Percentiles rank a stretch among this genome's conserved stretches.
Conservation (phyloP, 2,329 filamentous ascomycete species). For the Botrytis squamosa region DNA sequence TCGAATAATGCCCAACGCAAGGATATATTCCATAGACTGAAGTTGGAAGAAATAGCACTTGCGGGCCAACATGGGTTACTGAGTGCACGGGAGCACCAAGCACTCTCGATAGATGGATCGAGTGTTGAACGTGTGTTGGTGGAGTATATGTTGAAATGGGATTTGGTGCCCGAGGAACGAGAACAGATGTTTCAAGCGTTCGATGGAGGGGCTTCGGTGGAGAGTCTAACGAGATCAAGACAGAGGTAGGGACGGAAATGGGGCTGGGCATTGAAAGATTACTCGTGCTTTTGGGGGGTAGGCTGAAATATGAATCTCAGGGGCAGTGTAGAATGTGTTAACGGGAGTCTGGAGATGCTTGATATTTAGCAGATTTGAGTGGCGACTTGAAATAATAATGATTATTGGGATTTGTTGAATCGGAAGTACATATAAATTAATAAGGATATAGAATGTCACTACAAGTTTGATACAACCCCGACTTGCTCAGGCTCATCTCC, state of each 20-base stretch:
- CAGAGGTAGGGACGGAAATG: neutral
- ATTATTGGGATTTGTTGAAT: neutral
- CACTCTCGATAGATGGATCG: neutral
- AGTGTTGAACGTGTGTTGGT: neutral
- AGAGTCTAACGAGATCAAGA: neutral
- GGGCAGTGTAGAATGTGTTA: neutral
- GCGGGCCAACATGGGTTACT: neutral
- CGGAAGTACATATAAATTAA: neutral
- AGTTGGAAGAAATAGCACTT: neutral
- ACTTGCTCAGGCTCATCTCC: too few relatives aligned
- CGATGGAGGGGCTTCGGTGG: neutral
- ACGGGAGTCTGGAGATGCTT: neutral
- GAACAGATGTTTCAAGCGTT: neutral
- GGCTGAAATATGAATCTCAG: neutral
- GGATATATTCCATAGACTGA: neutral
- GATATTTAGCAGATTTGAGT: neutral
- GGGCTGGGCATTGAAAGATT: fast-evolving
- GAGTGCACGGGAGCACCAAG: neutral
- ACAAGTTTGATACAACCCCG: neutral
- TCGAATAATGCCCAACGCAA: neutral
- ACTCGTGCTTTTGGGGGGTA: neutral
- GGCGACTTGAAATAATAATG: neutral
- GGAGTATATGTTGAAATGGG: neutral
- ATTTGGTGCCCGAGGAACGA: neutral
- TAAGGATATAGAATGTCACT: neutral